A percentile compares a stretch with the other conserved stretches of the same genome.
These are phyloP conservation scores for Penicillium sp. DNA, from an alignment of 2,329 filamentous ascomycete species.

Conservation along the genomic window DNA sequence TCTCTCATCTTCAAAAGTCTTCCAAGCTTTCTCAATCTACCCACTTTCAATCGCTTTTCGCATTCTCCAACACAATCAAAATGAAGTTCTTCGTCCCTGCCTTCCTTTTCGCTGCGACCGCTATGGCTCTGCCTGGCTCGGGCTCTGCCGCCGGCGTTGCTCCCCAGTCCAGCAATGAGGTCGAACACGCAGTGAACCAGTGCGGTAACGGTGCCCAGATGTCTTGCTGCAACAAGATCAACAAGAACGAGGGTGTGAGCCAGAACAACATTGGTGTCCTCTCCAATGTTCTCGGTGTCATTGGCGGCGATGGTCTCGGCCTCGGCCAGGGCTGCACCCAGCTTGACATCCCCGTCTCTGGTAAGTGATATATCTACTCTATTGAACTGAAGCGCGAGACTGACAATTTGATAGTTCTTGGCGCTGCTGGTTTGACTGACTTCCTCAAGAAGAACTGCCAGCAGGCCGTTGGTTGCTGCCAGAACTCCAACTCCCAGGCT, in stretches of 20 bases:
- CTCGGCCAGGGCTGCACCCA: slow-evolving; percentile 26
- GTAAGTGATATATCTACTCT: slow-evolving; percentile 13
- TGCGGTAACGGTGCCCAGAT: slow-evolving; percentile 22
- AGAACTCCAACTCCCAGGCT: slow-evolving; percentile 19
- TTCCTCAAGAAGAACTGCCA: slow-evolving; percentile 26
- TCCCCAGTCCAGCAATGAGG: not conserved
- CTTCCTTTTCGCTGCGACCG: slow-evolving; percentile 20
- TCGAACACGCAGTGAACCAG: slow-evolving; percentile 16
- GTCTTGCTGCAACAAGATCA: slow-evolving; percentile 27
- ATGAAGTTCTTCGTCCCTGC: slow-evolving; percentile 25
- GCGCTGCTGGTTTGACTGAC: slow-evolving; percentile 12
- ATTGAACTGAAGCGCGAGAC: not conserved
- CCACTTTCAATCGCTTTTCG: not conserved
- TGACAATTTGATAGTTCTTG: slow-evolving; percentile 9
- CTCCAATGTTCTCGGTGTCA: slow-evolving; percentile 20
- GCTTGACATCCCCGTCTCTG: slow-evolving; percentile 20
- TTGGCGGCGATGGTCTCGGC: slow-evolving; percentile 22
- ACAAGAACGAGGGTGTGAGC: slow-evolving; percentile 17
- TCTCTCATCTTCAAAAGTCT: slow-evolving; percentile 1
- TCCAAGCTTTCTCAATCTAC: not conserved
- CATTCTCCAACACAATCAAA: slow-evolving; percentile 7
- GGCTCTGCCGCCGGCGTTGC: slow-evolving; percentile 3
- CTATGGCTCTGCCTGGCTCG: slow-evolving; percentile 15
- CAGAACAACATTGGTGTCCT: slow-evolving; percentile 20
- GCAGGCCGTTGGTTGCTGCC: slow-evolving; percentile 28